These are phyloP conservation scores for Yamadazyma diospyri DNA, from an alignment of 1,139 yeast genomes.

Conservation along the genomic window DNA sequence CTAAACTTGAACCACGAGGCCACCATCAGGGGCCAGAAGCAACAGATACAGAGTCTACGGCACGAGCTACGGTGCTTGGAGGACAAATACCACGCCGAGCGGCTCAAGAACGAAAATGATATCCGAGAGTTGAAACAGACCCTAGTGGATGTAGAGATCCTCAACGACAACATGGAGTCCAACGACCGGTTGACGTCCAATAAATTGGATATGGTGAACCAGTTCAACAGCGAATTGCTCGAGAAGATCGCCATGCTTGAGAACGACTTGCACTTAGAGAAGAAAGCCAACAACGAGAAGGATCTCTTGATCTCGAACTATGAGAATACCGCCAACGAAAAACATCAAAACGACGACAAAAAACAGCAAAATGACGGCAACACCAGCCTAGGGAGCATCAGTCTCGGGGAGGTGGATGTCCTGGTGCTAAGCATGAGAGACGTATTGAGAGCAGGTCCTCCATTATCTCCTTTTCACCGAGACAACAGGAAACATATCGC, in stretches of 20 bases:
- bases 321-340: slow-evolving; percentile 28
- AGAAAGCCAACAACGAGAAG: slow-evolving; percentile 27
- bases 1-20: slow-evolving; percentile 7
- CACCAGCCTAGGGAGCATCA: neutral
- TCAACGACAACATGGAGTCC: slow-evolving; percentile 40
- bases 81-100: slow-evolving; percentile 16
- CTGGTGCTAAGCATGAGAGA: slow-evolving; percentile 32
- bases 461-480: slow-evolving; percentile 11
- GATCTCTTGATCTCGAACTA: slow-evolving; percentile 34
- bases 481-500: slow-evolving; percentile 15
- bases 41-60: slow-evolving; percentile 11
- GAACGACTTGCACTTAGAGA: slow-evolving; percentile 37
- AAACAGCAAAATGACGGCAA: neutral
- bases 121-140: slow-evolving; percentile 25
- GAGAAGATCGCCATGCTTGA: slow-evolving; percentile 42
- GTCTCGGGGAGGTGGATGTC: slow-evolving; percentile 18
- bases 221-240: slow-evolving; percentile 38
- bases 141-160: slow-evolving; percentile 38
- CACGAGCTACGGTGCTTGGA: slow-evolving; percentile 18
- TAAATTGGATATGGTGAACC: slow-evolving; percentile 33
- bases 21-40: slow-evolving; percentile 7
- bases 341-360: slow-evolving; percentile 10
- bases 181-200: slow-evolving; percentile 33
- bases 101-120: slow-evolving; percentile 20
- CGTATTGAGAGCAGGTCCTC: slow-evolving; percentile 34